Conservation (phyloP, 345 rosid species). For the Sisymbrium irio region DNA sequence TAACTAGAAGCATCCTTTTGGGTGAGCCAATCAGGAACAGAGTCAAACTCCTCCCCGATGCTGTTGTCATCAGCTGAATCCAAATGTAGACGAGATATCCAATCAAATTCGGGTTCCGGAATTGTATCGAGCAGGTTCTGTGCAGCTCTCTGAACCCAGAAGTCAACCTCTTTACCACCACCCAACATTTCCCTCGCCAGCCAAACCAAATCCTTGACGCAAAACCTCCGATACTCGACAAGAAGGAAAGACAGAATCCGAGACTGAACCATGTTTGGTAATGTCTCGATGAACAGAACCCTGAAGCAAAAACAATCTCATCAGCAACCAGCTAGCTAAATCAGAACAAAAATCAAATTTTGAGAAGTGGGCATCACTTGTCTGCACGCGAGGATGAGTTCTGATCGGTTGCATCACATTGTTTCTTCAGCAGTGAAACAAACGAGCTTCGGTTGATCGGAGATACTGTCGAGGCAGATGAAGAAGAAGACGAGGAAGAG, state of each 20-base stretch:
- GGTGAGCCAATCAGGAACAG: slow-evolving; percentile 60
- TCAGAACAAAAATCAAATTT: neutral
- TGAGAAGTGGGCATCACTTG: slow-evolving; percentile 37
- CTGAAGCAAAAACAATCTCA: slow-evolving; percentile 30
- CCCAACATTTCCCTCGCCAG: slow-evolving; percentile 51
- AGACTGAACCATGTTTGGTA: slow-evolving; percentile 61
- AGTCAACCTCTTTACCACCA: slow-evolving; percentile 37
- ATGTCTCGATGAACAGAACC: slow-evolving; percentile 65
- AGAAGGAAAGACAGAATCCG: slow-evolving; percentile 63
- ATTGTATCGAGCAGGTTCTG: slow-evolving; percentile 59
- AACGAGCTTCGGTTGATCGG: slow-evolving; percentile 62
- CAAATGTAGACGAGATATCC: slow-evolving; percentile 45
- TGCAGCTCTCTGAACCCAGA: slow-evolving; percentile 68
- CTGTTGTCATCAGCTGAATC: slow-evolving; percentile 37
- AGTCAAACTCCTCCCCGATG: slow-evolving; percentile 40
- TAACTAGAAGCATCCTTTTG: slow-evolving; percentile 24
- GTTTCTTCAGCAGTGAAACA: slow-evolving; percentile 48
- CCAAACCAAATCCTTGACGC: slow-evolving; percentile 43
- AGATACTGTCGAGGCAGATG: slow-evolving; percentile 28
- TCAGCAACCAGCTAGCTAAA: neutral
- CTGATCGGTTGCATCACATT: slow-evolving; percentile 27
- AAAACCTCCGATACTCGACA: slow-evolving; percentile 48
- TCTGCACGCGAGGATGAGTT: slow-evolving; percentile 38
- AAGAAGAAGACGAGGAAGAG: slow-evolving; percentile 10
- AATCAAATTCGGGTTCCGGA: slow-evolving; percentile 42